Conservation (phyloP, 1,284 basidiomycete genomes). For the Athelia sp. region DNA sequence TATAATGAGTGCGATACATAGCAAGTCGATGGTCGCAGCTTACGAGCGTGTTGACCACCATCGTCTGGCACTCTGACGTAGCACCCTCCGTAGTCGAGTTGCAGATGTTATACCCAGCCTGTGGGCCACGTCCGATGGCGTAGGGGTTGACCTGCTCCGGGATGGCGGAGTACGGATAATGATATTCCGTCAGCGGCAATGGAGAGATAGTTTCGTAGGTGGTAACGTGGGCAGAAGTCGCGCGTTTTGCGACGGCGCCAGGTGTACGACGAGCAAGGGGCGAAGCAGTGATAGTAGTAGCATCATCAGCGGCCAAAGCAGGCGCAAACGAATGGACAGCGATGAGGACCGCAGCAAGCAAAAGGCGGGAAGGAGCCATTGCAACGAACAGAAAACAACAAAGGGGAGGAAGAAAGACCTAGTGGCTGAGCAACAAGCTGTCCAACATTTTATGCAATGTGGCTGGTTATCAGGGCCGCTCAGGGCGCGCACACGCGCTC, state of each 20-base stretch:
- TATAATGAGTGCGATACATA: neutral
- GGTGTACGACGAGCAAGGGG: neutral
- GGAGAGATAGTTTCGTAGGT: conserved; percentile 1
- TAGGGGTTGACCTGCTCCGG: conserved; percentile 2
- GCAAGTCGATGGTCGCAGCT: conserved; percentile 8
- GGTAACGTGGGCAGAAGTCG: neutral
- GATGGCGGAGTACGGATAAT: conserved; percentile 1
- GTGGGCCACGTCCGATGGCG: conserved; percentile 17
- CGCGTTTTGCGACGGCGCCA: neutral
- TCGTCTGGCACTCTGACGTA: conserved; percentile 32
- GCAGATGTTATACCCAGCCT: conserved; percentile 32
- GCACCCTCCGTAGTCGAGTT: conserved; percentile 32
- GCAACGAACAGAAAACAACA: no score
- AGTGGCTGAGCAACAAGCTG: no score
- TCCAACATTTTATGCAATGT: no score
- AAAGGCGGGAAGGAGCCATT: neutral
- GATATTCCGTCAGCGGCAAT: neutral
- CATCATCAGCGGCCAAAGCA: neutral
- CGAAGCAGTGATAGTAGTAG: neutral
- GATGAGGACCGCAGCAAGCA: neutral
- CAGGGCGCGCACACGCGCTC: no score
- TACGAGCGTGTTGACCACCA: conserved; percentile 23
- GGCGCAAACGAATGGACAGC: conserved; percentile 2
- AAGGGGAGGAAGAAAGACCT: no score
- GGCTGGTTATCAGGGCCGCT: no score